Conservation (phyloP, 2,329 filamentous ascomycete genomes). For the Xylaria sp. region DNA sequence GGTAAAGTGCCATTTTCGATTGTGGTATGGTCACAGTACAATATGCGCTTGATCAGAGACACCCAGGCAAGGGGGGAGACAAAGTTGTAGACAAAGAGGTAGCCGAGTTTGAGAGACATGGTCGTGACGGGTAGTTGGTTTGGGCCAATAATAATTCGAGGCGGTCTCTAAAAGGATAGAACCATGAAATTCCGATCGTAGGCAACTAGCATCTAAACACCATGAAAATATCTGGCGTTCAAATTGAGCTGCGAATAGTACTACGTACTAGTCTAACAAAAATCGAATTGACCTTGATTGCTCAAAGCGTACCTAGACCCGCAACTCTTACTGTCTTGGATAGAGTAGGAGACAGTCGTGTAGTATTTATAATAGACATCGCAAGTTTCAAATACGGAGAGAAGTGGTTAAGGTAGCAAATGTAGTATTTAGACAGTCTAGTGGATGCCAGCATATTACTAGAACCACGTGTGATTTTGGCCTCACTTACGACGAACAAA, state of each 20-base stretch:
- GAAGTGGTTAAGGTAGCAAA: not conserved
- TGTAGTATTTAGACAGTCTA: not conserved
- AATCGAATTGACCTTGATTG: not conserved
- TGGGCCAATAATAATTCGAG: not conserved
- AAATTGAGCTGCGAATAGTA: not conserved
- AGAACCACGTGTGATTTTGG: not conserved
- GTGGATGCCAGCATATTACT: not conserved
- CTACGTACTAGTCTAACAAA: not conserved
- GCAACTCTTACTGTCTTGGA: conserved; percentile 1
- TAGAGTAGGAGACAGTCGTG: not conserved
- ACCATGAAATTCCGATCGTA: not conserved
- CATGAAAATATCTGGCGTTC: not conserved
- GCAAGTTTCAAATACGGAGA: not conserved
- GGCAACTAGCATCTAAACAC: not conserved
- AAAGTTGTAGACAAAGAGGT: conserved; percentile 40
- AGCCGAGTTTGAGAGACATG: conserved; percentile 24
- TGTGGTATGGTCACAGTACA: no score
- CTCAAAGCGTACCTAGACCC: conserved; percentile 6
- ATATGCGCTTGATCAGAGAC: conserved; percentile 22
- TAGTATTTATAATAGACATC: not conserved
- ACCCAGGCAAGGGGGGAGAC: conserved; percentile 39
- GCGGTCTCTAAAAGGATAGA: not conserved
- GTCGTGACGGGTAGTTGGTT: not conserved
- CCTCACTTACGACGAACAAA: not conserved
- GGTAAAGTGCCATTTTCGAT: no score